phyloP scores from a whole-genome alignment of 1,284 basidiomycete genomes.

The Tremellales sp. region DNA sequence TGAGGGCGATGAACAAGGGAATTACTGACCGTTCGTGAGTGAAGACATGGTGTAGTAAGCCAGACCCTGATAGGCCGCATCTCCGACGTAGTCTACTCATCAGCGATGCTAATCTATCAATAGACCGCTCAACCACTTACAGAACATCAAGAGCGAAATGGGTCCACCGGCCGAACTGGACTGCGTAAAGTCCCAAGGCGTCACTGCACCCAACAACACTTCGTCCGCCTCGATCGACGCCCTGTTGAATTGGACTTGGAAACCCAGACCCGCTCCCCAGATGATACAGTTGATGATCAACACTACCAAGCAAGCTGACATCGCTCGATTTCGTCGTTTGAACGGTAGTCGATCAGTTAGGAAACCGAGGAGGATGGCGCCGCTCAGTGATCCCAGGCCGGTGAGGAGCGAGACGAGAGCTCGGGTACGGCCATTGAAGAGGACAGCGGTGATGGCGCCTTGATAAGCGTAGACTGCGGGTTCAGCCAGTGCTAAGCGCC shows the following conservation, averaged over 20 bases:
- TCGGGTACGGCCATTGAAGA: conserved; percentile 38
- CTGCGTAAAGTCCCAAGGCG: conserved; percentile 16
- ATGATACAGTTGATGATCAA: conserved; percentile 26
- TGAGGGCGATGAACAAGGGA: conserved; percentile 22
- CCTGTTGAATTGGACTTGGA: conserved; percentile 30
- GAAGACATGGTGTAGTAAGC: conserved; percentile 36
- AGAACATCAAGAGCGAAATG: conserved; percentile 29
- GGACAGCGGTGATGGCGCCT: conserved; percentile 32
- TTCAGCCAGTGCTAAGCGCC: not conserved
- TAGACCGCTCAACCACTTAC: conserved; percentile 6
- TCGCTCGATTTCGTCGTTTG: conserved; percentile 29
- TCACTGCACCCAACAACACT: not conserved
- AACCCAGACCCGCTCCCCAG: conserved; percentile 37
- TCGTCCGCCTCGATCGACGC: conserved; percentile 6
- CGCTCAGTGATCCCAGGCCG: conserved; percentile 36
- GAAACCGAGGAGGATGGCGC: conserved; percentile 40
- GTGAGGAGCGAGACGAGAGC: conserved; percentile 33
- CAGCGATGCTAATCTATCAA: not conserved
- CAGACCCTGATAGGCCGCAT: conserved; percentile 46
- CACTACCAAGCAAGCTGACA: conserved; percentile 27
- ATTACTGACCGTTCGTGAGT: not conserved
- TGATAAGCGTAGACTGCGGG: conserved; percentile 31
- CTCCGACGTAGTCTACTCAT: conserved; percentile 43
- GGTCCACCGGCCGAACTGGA: conserved; percentile 24
- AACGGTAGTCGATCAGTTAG: conserved; percentile 36